A percentile compares a stretch with the other conserved stretches of the same genome.
Conservation (phyloP, 2,329 filamentous ascomycete genomes). For the Alternaria brassicicola region DNA sequence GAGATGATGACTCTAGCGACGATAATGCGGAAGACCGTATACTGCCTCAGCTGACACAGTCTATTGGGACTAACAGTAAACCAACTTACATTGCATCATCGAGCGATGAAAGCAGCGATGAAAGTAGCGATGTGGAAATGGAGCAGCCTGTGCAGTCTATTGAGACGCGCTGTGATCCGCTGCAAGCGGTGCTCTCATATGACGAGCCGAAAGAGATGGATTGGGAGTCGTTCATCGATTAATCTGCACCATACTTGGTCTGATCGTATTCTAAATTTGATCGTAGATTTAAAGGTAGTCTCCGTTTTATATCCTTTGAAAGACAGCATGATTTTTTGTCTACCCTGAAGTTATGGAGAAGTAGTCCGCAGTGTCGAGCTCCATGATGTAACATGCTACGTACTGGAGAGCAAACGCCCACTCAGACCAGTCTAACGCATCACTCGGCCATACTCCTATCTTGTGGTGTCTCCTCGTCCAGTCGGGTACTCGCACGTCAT, state of each 20-base stretch:
- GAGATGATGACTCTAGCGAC: conserved; percentile 5
- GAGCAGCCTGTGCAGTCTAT: background rate
- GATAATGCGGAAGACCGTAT: background rate
- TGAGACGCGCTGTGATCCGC: background rate
- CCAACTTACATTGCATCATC: background rate
- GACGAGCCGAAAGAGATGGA: conserved; percentile 16
- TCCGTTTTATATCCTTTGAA: background rate
- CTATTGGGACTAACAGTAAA: background rate
- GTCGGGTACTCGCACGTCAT: background rate
- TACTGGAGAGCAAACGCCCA: background rate
- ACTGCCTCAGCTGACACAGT: background rate
- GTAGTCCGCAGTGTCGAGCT: background rate
- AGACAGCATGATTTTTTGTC: background rate
- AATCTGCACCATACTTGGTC: background rate
- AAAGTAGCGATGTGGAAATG: background rate
- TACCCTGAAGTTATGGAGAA: background rate
- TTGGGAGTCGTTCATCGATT: conserved; percentile 13
- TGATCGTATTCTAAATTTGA: background rate
- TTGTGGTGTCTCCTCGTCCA: background rate
- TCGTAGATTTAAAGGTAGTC: too few species aligned
- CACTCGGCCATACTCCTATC: background rate
- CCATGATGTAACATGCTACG: background rate
- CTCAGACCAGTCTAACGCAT: background rate
- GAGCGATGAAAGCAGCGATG: background rate
- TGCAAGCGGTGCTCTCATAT: background rate